Base-by-base conservation (phyloP, 2,329 filamentous ascomycete genomes). In the Dryadomyces sulphureus region DNA sequence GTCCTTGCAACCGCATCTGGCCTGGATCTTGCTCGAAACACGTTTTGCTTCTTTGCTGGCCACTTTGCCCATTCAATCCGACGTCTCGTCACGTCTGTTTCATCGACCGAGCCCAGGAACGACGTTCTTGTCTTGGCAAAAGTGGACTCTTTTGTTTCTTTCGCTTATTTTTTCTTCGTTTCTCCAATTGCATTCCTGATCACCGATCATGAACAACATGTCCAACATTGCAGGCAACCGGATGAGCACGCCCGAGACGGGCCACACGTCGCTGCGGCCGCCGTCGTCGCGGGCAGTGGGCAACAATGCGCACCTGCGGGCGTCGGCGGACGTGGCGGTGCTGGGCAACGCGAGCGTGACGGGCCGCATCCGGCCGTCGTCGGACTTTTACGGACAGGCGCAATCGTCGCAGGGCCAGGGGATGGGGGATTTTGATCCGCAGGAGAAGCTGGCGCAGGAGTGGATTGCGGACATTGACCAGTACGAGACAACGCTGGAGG, bases 401-500 rank as follows among this genome's bases (percentile, higher is more conserved):
- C 78, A 84, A 57, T 74, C 81, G 60, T 73, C 73, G 52, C 79
- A 78, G 56, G 74, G 70, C 56, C 81, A 85, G 50, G 75, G 70
- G 54, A 79, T 74, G 55, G 66, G 75, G 19, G 89, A 95, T 46
- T 64, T 67, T 52, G 92, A 96, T 63, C 79, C 84, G 9, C 81
- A 92, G 62, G 92, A 96, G 62, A 90, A 89, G 65, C 84, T 90
- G 53, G 88, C 90, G 43, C 89, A 95, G 68, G 89, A 98, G 65
- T 98, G 92, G 92, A 90, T 98, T 57, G 88, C 90, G 47, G 92
- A 98, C 58, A 96, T 98, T 55, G 92, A 98, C 61, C 90, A 96
- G 63, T 95, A 95, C 59, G 92, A 98, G 70, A 94, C 81, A n/a
- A 98, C 92, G 1, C 66, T 98, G 58, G 92, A 96, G 65, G 92